Percentiles rank a stretch among this genome's conserved stretches.
Evolutionary conservation across 78 protist genomes (phyloP).

Genomic region (Dictyostelium capitatum): DNA sequence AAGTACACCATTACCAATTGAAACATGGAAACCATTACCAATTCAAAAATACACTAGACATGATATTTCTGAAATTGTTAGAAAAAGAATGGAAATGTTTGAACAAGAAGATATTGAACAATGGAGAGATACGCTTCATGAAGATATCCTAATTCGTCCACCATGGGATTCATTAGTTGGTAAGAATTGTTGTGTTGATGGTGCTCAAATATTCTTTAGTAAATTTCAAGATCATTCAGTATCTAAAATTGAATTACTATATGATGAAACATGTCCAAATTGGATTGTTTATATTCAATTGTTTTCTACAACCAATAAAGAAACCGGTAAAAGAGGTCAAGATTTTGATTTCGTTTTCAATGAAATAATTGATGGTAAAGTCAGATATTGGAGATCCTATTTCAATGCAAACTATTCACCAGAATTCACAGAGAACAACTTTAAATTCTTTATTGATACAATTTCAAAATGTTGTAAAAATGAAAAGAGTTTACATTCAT

Average conservation of each 20-base stretch:
- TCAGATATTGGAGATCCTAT: slow-evolving; percentile 53
- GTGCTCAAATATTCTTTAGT: not conserved
- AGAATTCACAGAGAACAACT: not conserved
- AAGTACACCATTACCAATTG: not conserved
- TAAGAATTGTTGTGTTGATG: slow-evolving; percentile 21
- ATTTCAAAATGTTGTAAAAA: not conserved
- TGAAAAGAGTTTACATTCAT: not conserved
- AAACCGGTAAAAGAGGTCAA: slow-evolving; percentile 36
- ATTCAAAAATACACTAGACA: not conserved
- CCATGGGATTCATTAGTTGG: not conserved
- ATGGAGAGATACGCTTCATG: slow-evolving; percentile 4
- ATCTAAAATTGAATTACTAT: slow-evolving; percentile 19
- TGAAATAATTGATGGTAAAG: slow-evolving; percentile 1
- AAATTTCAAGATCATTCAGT: not conserved
- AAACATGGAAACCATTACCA: not conserved
- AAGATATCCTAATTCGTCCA: slow-evolving; percentile 13
- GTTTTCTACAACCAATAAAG: slow-evolving; percentile 18
- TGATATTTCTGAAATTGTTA: slow-evolving; percentile 7
- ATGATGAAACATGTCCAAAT: slow-evolving; percentile 43
- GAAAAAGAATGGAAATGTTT: not conserved
- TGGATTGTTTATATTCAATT: slow-evolving; percentile 34
- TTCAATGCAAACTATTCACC: not conserved
- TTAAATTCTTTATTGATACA: slow-evolving; percentile 27
- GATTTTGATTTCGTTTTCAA: slow-evolving; percentile 43
- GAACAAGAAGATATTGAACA: slow-evolving; percentile 3